Percentiles rank a stretch among this genome's conserved stretches.
These are phyloP conservation scores for Priceomyces melissophilus DNA, from an alignment of 805 yeast species.

Conservation along the genomic window DNA sequence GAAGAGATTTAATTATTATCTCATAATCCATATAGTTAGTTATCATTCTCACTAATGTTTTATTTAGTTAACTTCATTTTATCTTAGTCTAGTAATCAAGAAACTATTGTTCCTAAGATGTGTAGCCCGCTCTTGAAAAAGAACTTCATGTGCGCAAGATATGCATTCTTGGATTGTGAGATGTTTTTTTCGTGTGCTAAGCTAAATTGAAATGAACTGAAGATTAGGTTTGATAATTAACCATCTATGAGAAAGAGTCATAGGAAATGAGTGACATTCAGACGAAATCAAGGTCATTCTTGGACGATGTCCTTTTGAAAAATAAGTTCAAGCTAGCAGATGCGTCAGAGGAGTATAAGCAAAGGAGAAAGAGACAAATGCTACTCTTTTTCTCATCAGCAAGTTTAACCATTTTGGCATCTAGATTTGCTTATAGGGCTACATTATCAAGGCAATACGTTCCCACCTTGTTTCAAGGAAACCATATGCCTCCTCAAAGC, in stretches of 20 bases:
- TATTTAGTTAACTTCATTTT: too few relatives aligned
- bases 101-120: too few relatives aligned
- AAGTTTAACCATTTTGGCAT: slow-evolving; percentile 63
- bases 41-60: slow-evolving; percentile 1
- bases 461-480: slow-evolving; percentile 78
- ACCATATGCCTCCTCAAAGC: slow-evolving; percentile 76
- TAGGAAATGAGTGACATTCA: too few relatives aligned
- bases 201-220: too few relatives aligned
- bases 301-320: slow-evolving; percentile 5
- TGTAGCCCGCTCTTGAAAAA: too few relatives aligned
- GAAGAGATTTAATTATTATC: slow-evolving; percentile 31
- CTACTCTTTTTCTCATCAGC: slow-evolving; percentile 70
- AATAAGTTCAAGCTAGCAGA: slow-evolving; percentile 27
- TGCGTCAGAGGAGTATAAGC: slow-evolving; percentile 49
- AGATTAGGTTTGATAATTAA: too few relatives aligned
- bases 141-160: too few relatives aligned
- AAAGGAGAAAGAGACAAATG: slow-evolving; percentile 69
- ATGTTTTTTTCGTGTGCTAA: too few relatives aligned
- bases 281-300: too few relatives aligned
- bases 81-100: too few relatives aligned
- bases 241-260: too few relatives aligned
- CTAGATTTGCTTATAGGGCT: slow-evolving; percentile 73
- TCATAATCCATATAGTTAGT: background rate
- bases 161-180: too few relatives aligned
- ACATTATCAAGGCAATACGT: slow-evolving; percentile 68